Percentiles rank a stretch among this genome's conserved stretches.
These are phyloP conservation scores for Ceratonia siliqua DNA, from an alignment of 306 rosid species.

Conservation along the genomic window DNA sequence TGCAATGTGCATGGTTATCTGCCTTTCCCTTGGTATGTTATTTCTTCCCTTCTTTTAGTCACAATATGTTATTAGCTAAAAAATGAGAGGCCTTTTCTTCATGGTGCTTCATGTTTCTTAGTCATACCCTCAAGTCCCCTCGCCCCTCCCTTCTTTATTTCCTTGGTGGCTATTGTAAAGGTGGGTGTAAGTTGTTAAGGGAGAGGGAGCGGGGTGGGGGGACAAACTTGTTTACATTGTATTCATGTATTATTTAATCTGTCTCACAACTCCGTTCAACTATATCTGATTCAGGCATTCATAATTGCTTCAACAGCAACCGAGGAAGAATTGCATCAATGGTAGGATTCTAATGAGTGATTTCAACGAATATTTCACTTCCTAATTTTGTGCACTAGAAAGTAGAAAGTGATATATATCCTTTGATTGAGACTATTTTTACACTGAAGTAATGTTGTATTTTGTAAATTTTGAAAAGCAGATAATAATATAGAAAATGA, in stretches of 20 bases:
- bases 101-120: too few species aligned
- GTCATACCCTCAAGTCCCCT: background rate
- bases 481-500: background rate
- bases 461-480: background rate
- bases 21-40: background rate
- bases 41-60: background rate
- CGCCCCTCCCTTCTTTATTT: background rate
- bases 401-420: too few species aligned
- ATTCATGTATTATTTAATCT: background rate
- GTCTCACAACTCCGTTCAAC: background rate
- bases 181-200: background rate
- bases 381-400: background rate
- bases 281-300: background rate
- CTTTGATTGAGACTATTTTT: background rate
- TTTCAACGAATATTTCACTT: background rate
- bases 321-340: slow-evolving; percentile 11
- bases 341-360: slow-evolving; percentile 37
- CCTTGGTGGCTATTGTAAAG: background rate
- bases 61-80: background rate
- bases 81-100: too few species aligned
- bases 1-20: background rate
- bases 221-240: too few species aligned
- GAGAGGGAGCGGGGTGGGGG: background rate
- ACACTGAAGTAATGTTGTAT: background rate
- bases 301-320: slow-evolving; percentile 9